These are phyloP conservation scores for Plasmodium sp. DNA, from an alignment of 169 alveolate genomes.

Conservation along the genomic window DNA sequence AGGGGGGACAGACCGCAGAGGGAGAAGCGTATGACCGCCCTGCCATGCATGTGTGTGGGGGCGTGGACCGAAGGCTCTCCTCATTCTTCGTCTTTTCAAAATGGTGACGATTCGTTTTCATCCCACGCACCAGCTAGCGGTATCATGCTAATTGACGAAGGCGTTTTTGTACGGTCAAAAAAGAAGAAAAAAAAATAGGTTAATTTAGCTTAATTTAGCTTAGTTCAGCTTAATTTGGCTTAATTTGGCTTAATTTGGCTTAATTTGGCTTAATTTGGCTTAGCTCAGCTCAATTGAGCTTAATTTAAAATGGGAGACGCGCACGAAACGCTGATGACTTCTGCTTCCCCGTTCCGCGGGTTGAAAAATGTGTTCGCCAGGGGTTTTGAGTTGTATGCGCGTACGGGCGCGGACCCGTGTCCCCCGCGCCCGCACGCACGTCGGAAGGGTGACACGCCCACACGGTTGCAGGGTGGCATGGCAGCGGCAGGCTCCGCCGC, in stretches of 20 bases:
- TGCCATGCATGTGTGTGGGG: neutral
- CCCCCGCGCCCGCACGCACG: neutral
- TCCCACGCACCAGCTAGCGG: neutral
- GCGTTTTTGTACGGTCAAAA: neutral
- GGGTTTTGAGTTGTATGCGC: neutral
- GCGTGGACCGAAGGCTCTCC: neutral
- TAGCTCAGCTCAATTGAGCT: neutral
- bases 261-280: too few relatives aligned
- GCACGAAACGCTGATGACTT: neutral
- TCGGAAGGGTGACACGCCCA: neutral
- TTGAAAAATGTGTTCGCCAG: neutral
- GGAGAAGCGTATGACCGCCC: neutral
- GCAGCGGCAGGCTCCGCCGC: neutral
- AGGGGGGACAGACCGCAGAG: neutral
- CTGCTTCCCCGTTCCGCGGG: neutral
- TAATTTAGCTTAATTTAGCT: neutral
- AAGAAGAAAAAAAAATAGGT: neutral
- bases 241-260: too few relatives aligned
- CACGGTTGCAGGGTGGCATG: neutral
- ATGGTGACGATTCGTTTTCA: neutral
- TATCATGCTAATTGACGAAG: neutral
- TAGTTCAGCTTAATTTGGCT: too few relatives aligned
- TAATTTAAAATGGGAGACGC: neutral
- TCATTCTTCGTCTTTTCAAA: neutral
- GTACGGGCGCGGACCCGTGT: neutral